Conservation (phyloP, 2,329 filamentous ascomycete species). For the Penicillium sp. region DNA sequence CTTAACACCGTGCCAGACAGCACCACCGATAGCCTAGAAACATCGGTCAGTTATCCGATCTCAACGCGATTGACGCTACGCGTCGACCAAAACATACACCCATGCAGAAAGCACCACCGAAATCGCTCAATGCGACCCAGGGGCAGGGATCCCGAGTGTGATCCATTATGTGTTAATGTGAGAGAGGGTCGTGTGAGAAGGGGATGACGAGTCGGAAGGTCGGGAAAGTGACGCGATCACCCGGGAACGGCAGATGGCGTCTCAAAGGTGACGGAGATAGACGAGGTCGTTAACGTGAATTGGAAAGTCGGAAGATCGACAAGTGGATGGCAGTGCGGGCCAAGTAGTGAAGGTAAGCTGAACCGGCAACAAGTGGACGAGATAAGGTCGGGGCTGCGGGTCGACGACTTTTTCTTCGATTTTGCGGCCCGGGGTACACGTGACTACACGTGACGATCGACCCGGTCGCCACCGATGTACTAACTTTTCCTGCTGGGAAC, state of each 20-base stretch:
- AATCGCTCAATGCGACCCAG: constrained; percentile 95
- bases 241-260: neutral
- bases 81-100: constrained; percentile 63
- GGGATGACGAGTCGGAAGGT: neutral
- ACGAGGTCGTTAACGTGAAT: neutral
- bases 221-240: neutral
- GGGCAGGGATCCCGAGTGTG: constrained; percentile 96
- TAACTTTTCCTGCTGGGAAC: neutral
- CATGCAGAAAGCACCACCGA: constrained; percentile 96
- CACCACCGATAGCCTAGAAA: constrained; percentile 68
- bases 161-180: constrained; percentile 64
- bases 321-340: neutral
- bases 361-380: neutral
- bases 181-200: neutral
- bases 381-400: neutral
- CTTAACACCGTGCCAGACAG: constrained; percentile 96
- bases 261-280: neutral
- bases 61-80: neutral
- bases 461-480: neutral
- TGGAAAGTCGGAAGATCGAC: neutral
- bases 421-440: constrained; percentile 1
- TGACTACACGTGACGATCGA: neutral
- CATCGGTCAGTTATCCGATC: constrained; percentile 31
- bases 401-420: neutral
- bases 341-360: neutral